Conservation (phyloP, 805 yeast species). For the Candida yuanshanica region DNA sequence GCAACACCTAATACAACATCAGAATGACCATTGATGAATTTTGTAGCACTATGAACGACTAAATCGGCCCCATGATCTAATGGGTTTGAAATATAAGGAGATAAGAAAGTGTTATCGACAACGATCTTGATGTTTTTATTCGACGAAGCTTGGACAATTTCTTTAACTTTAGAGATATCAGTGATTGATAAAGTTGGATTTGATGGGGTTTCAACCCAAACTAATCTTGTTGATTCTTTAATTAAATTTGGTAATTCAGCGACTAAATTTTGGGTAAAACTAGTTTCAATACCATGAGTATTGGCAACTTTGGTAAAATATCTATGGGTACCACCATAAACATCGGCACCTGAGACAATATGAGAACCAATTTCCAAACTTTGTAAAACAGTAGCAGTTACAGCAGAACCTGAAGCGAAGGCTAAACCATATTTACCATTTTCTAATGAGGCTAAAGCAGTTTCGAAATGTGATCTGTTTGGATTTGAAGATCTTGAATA, state of each 20-base stretch:
- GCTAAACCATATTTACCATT: constrained; percentile 72
- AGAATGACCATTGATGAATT: constrained; percentile 88
- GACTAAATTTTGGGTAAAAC: constrained; percentile 61
- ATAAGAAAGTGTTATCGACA: constrained; percentile 84
- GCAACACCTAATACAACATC: constrained; percentile 86
- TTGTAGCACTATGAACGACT: constrained; percentile 85
- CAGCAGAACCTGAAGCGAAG: constrained; percentile 80
- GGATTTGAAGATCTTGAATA: constrained; percentile 85
- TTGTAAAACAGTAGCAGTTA: constrained; percentile 73
- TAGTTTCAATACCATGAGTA: constrained; percentile 67
- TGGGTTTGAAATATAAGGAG: constrained; percentile 86
- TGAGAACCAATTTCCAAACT: constrained; percentile 67
- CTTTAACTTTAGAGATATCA: constrained; percentile 60
- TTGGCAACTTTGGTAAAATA: constrained; percentile 82
- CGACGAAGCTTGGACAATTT: constrained; percentile 43
- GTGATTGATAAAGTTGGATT: constrained; percentile 82
- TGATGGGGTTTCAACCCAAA: constrained; percentile 87
- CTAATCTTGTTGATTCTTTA: constrained; percentile 60
- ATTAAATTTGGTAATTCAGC: constrained; percentile 51
- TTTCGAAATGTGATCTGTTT: constrained; percentile 76
- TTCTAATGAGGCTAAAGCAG: constrained; percentile 74
- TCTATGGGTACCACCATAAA: constrained; percentile 89
- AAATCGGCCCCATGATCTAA: constrained; percentile 78
- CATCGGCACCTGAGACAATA: constrained; percentile 76
- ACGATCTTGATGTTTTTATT: constrained; percentile 55